Base-by-base conservation (phyloP, 2,329 filamentous ascomycete species). In the Fusarium camptoceras region DNA sequence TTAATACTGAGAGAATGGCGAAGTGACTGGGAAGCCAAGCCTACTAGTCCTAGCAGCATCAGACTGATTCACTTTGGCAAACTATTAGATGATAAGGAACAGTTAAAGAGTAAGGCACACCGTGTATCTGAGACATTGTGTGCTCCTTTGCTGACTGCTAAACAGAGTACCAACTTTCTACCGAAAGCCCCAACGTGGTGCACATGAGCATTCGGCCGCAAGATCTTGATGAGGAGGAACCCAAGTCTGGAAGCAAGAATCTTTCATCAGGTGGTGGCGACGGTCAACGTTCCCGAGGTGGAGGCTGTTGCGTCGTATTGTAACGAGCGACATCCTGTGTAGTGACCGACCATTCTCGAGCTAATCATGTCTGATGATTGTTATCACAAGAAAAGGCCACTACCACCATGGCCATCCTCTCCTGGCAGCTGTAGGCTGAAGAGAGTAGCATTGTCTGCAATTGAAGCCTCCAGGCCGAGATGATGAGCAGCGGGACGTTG, bases 1-100 rank as follows among this genome's bases (percentile, higher is more conserved):
- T 83, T 98, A 76, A 97, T 98, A 78, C 88, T 96, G 83, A 87
- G 93, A 75, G 94, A 98, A 79, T 98, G 95, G 95, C 87, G 94
- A 73, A 91, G 90, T 74, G 93, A 98, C 78, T 98, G 95, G 95
- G 94, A 97, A 76, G 83, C 90, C 18, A 91, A 92, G 76, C 95
- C 95, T 3, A 89, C 92, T 27, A 96, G 93, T 76, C 94, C 95
- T 14, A 95, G 91, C 76, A 93, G 91, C 66, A 98, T 98, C 83
- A 87, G 95, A 53, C 82, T 98, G 75, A 98, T 98, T 76, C 92
- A 94, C 68, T 96, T 97, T 80, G 95, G 95, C 54, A 94, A 95
- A 78, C 84, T 98, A 79, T 83, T 98, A 72, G 94, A 97, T 74
- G 95, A 98, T 76, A 97, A 97, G 81, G 89, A 92, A 61, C 89